These are phyloP conservation scores for Solanum infundibuliforme DNA, from an alignment of 257 asterid genomes.

Conservation along the genomic window DNA sequence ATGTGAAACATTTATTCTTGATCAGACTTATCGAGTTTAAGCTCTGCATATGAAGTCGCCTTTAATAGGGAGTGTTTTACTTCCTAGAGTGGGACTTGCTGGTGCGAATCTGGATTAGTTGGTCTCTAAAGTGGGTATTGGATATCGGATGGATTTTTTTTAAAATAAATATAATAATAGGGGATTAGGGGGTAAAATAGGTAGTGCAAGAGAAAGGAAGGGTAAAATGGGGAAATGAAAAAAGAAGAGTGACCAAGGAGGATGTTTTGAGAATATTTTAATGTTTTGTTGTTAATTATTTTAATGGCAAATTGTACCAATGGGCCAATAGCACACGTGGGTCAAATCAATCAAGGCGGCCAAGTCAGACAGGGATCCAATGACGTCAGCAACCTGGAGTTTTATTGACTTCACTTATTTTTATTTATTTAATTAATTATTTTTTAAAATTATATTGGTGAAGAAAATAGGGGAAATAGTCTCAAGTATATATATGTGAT, in stretches of 20 bases:
- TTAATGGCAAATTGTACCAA: not conserved
- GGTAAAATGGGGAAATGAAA: not conserved
- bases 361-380: constrained; percentile 11
- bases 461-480: not conserved
- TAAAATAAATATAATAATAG: not conserved
- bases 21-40: not conserved
- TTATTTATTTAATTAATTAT: not conserved
- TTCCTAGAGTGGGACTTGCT: too few species aligned
- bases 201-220: not conserved
- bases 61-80: too few species aligned
- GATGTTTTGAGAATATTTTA: constrained; percentile 11
- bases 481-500: not conserved
- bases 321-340: constrained; percentile 35
- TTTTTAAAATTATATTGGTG: not conserved
- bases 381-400: constrained; percentile 17
- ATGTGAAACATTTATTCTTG: not conserved
- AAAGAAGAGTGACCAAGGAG: constrained; percentile 3
- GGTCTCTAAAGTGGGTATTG: not conserved
- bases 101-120: not conserved
- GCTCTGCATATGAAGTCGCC: not conserved
- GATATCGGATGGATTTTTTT: not conserved
- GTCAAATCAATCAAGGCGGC: constrained; percentile 44
- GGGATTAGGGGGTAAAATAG: not conserved
- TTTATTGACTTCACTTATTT: not conserved
- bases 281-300: not conserved